These are phyloP conservation scores for Harrya chromipes DNA, from an alignment of 768 basidiomycete species.

Conservation along the genomic window DNA sequence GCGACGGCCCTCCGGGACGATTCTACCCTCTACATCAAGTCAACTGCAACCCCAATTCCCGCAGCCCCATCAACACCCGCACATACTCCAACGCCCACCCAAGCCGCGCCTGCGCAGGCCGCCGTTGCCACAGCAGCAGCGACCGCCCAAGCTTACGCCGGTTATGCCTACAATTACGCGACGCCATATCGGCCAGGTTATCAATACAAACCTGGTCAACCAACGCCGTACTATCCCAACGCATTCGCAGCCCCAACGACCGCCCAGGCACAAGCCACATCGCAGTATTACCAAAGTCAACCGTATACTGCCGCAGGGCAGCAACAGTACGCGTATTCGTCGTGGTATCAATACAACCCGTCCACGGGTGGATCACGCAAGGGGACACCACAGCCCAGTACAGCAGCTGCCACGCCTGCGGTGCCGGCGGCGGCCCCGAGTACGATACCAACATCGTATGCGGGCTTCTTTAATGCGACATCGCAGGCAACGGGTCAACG, in stretches of 20 bases:
- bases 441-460: slow-evolving; percentile 37
- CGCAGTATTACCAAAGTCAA: slow-evolving; percentile 38
- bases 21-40: slow-evolving; percentile 64
- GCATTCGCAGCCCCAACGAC: slow-evolving; percentile 25
- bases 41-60: slow-evolving; percentile 37
- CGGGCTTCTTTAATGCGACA: slow-evolving; percentile 37
- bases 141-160: slow-evolving; percentile 27
- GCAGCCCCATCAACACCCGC: slow-evolving; percentile 32
- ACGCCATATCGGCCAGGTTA: slow-evolving; percentile 32
- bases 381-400: slow-evolving; percentile 43
- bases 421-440: slow-evolving; percentile 27
- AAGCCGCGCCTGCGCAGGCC: slow-evolving; percentile 23
- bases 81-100: slow-evolving; percentile 32
- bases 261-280: slow-evolving; percentile 24
- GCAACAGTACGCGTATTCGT: slow-evolving; percentile 41
- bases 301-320: slow-evolving; percentile 36
- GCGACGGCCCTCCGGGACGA: slow-evolving; percentile 69
- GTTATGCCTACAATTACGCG: slow-evolving; percentile 38
- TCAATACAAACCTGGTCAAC: slow-evolving; percentile 38
- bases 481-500: slow-evolving; percentile 38
- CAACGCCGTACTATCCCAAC: slow-evolving; percentile 31
- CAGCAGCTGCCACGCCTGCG: slow-evolving; percentile 23
- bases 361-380: slow-evolving; percentile 34
- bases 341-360: slow-evolving; percentile 44
- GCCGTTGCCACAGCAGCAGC: slow-evolving; percentile 24